Evolutionary conservation across 495 filamentous ascomycete species (phyloP), one percentile per base, ranked within the genome.

Genomic region (Podospora pseudopauciseta): DNA sequence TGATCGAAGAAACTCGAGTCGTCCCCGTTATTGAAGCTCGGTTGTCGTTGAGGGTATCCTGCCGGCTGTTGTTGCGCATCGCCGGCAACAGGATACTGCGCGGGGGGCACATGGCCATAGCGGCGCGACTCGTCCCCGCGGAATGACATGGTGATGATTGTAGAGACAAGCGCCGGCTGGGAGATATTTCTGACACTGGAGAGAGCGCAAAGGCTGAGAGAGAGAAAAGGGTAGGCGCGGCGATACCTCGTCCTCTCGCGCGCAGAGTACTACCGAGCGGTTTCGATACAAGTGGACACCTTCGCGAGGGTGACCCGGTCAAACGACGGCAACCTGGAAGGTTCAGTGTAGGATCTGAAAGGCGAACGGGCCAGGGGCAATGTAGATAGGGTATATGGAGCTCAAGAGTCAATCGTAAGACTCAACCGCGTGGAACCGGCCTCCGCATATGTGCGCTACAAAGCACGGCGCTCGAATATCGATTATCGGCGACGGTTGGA

Each of bases 21-120:
- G 76, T 96, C 91, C 69, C 91, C 92, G 72, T 83, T 87, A 74
- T 93, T 89, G 79, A 90, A 94, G 76, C 92, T 94, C 63, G 87
- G 84, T 64, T 88, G 87, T 67, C 89, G 84, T 39, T 85, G 80
- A 58, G 82, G 75, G 70, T 81, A 79, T 23, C 73, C 49, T 5
- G 68, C 63, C 60, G 76, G 75, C 62, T 83, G 77, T 11, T 58
- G 55, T 26, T 58, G 70, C 18, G 75, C 69, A 27, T 76, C 72
- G 67, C 74, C 74, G 44, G 80, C 76, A 63, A 82, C 80, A 18
- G 83, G 81, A 68, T 87, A 87, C 75, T 85, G 85, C 13, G 85
- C 85, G 27, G 84, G 84, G 66, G 85, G 85, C 2, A 86, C 75
- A 76, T 86, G 81, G 76, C 85, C 85, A 67, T 87, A 86, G 16